Evolutionary conservation across 2,329 filamentous ascomycete genomes (phyloP).

Genomic region (Claviceps spartinae): DNA sequence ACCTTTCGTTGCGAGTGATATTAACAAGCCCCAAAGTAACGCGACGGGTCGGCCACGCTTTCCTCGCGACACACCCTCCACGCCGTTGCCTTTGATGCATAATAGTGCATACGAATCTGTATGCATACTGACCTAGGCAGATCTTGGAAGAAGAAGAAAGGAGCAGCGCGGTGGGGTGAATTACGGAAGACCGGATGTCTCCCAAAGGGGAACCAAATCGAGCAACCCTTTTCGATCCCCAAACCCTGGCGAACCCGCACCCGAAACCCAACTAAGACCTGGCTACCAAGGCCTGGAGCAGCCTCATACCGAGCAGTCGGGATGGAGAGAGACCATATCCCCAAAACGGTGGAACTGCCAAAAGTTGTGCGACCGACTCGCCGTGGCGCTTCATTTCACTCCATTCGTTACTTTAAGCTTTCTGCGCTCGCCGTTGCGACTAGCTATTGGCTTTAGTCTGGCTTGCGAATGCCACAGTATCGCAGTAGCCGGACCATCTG

Average conservation of each 20-base stretch:
- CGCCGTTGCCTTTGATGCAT: background rate
- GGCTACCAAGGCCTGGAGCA: no score
- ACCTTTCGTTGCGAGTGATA: background rate
- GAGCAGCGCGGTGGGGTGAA: background rate
- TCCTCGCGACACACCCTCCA: constrained; percentile 1
- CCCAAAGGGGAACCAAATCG: background rate
- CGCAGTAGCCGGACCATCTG: background rate
- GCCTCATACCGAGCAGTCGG: background rate
- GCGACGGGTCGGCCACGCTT: constrained; percentile 1
- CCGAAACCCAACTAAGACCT: no score
- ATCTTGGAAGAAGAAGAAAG: background rate
- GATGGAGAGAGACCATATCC: background rate
- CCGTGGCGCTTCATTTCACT: background rate
- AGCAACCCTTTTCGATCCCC: background rate
- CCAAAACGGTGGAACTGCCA: background rate
- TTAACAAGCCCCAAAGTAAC: background rate
- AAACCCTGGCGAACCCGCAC: no score
- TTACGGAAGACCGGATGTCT: background rate
- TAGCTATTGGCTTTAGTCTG: background rate
- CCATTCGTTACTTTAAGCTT: background rate
- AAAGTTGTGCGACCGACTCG: background rate
- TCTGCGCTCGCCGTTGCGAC: background rate
- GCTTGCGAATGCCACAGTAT: background rate
- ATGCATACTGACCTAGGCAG: background rate
- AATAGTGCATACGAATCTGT: background rate